Conservation (phyloP, 768 basidiomycete genomes). For the Dacryopinax primogenitus region DNA sequence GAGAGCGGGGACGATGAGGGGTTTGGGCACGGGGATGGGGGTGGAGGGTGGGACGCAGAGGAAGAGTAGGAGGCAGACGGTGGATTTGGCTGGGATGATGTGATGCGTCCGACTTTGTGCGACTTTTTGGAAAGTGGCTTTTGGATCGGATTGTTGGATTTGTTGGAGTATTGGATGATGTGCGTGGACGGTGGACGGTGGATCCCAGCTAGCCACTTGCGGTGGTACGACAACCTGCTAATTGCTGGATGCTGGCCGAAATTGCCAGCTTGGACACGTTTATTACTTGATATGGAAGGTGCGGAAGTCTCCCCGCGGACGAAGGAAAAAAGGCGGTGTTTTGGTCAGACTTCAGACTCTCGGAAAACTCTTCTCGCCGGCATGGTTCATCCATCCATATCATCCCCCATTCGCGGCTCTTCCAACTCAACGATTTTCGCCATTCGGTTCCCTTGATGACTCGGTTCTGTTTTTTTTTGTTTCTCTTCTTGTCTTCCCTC, state of each 20-base stretch:
- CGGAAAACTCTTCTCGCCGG: not conserved
- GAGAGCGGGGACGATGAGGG: not conserved
- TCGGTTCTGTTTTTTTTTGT: not conserved
- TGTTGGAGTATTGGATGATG: not conserved
- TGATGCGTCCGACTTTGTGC: not conserved
- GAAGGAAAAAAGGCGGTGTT: too few relatives aligned
- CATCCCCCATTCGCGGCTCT: not conserved
- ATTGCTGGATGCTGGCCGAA: not conserved
- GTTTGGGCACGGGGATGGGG: not conserved
- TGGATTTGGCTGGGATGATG: not conserved
- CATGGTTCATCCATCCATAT: too few relatives aligned
- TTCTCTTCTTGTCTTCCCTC: too few relatives aligned
- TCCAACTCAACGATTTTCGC: not conserved
- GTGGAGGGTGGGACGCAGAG: not conserved
- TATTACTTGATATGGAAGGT: not conserved
- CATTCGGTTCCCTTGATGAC: not conserved
- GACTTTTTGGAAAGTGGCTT: not conserved
- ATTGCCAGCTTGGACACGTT: not conserved
- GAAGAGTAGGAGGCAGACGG: conserved; percentile 7
- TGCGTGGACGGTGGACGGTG: too few relatives aligned
- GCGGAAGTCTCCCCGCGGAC: not conserved
- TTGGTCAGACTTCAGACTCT: not conserved
- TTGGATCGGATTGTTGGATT: not conserved
- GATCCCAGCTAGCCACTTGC: too few relatives aligned
- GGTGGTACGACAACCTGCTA: not conserved